A percentile compares a stretch with the other conserved stretches of the same genome.
Conservation (phyloP, 148 eudicot genomes). For the Persicaria maculosa region DNA sequence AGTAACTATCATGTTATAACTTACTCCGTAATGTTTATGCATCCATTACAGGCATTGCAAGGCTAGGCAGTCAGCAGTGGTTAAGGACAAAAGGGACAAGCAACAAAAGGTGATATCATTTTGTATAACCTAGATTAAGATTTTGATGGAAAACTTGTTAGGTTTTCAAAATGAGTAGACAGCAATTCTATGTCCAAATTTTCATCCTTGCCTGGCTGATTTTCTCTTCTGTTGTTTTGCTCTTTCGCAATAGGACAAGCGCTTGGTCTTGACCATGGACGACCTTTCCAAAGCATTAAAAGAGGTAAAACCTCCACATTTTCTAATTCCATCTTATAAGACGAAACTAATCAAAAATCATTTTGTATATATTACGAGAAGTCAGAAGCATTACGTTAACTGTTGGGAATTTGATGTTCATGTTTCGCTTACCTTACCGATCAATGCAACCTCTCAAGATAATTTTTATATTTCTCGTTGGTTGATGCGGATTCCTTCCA, state of each 20-base stretch:
- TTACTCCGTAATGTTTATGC: not conserved
- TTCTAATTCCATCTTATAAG: not conserved
- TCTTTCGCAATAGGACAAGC: slow-evolving; percentile 57
- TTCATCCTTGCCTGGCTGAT: not conserved
- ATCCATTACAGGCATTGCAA: slow-evolving; percentile 64
- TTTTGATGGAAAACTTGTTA: not conserved
- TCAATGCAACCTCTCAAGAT: not conserved
- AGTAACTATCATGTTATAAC: not conserved
- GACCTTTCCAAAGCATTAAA: slow-evolving; percentile 77
- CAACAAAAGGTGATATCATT: slow-evolving; percentile 57
- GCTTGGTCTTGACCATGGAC: slow-evolving; percentile 80
- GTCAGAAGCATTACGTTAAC: not conserved
- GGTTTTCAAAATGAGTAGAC: not conserved
- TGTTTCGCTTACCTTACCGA: no score
- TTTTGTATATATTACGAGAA: not conserved
- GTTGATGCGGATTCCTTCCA: not conserved
- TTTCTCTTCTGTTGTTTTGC: not conserved
- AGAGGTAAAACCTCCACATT: slow-evolving; percentile 40
- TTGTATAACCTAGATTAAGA: not conserved
- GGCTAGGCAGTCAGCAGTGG: slow-evolving; percentile 74
- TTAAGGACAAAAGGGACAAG: slow-evolving; percentile 89
- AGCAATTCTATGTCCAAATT: not conserved
- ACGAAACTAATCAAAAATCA: no score
- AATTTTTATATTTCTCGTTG: not conserved
- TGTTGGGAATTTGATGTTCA: not conserved